These are phyloP conservation scores for Ustilago esculenta DNA, from an alignment of 1,284 basidiomycete genomes.

Conservation along the genomic window DNA sequence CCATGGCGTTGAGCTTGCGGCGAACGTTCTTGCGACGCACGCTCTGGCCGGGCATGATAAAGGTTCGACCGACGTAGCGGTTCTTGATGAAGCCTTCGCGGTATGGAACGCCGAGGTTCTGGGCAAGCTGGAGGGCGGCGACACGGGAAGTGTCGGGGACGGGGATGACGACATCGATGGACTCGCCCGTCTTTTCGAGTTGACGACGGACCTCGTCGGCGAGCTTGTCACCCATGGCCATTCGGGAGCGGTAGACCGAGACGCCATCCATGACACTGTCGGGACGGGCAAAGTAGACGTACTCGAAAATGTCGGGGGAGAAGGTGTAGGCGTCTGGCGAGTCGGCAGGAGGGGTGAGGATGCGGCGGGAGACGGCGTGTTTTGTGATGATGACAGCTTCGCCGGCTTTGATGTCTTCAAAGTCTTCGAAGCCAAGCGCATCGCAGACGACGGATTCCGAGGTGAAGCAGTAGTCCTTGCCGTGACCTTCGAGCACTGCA, in stretches of 20 bases:
- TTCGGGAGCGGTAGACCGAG: constrained; percentile 94
- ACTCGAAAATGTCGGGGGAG: constrained; percentile 97
- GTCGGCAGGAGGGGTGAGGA: constrained; percentile 49
- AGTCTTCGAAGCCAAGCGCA: constrained; percentile 87
- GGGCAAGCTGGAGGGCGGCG: constrained; percentile 92
- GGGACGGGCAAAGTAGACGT: constrained; percentile 97
- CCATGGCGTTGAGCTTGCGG: constrained; percentile 97
- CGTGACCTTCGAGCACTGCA: constrained; percentile 41
- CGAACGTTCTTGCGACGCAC: constrained; percentile 90
- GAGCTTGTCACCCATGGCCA: constrained; percentile 98
- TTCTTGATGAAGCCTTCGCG: constrained; percentile 99
- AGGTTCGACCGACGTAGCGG: constrained; percentile 96
- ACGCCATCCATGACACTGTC: constrained; percentile 98
- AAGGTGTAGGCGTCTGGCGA: constrained; percentile 50
- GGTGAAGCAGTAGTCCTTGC: constrained; percentile 84
- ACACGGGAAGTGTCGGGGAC: constrained; percentile 97
- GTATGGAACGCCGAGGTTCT: constrained; percentile 88
- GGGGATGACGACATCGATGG: constrained; percentile 84
- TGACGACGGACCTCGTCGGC: constrained; percentile 85
- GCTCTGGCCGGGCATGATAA: constrained; percentile 97
- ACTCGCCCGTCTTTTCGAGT: constrained; percentile 72
- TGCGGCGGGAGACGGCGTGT: constrained; percentile 57
- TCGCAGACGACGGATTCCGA: constrained; percentile 97
- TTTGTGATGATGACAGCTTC: constrained; percentile 91
- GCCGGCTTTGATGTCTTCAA: constrained; percentile 94